Conservation (phyloP, 2,329 filamentous ascomycete species). For the Botrytis tulipae region DNA sequence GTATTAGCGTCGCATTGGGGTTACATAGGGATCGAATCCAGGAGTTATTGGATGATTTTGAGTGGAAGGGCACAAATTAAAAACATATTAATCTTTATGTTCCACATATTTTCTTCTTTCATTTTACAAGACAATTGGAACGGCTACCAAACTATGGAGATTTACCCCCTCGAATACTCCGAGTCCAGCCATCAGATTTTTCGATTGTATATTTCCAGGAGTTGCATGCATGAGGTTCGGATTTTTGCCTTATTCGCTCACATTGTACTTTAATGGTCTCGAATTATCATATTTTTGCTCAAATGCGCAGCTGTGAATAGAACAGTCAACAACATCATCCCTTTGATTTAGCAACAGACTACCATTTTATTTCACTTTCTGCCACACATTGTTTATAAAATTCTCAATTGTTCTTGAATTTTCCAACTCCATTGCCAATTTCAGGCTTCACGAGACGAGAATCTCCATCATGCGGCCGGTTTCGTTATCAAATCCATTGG, state of each 20-base stretch:
- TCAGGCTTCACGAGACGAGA: too few relatives aligned
- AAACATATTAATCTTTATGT: neutral
- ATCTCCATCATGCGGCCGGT: neutral
- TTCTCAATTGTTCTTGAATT: neutral
- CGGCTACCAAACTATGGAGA: neutral
- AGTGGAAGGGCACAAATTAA: constrained; percentile 3
- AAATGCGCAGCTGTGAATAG: neutral
- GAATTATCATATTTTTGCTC: neutral
- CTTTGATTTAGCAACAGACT: neutral
- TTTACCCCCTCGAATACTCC: neutral
- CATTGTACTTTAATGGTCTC: neutral
- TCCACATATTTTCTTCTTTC: neutral
- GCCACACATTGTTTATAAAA: too few relatives aligned
- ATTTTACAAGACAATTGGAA: neutral
- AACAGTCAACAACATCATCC: neutral
- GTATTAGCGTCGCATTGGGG: neutral
- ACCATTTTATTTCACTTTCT: neutral
- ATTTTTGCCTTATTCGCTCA: neutral
- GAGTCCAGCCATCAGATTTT: neutral
- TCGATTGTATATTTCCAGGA: neutral
- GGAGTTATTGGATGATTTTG: constrained; percentile 11
- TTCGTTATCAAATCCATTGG: neutral
- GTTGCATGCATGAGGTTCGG: neutral
- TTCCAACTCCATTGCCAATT: neutral
- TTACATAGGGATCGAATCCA: neutral